Conservation (phyloP, 768 basidiomycete genomes). For the Termitomyces sp. region DNA sequence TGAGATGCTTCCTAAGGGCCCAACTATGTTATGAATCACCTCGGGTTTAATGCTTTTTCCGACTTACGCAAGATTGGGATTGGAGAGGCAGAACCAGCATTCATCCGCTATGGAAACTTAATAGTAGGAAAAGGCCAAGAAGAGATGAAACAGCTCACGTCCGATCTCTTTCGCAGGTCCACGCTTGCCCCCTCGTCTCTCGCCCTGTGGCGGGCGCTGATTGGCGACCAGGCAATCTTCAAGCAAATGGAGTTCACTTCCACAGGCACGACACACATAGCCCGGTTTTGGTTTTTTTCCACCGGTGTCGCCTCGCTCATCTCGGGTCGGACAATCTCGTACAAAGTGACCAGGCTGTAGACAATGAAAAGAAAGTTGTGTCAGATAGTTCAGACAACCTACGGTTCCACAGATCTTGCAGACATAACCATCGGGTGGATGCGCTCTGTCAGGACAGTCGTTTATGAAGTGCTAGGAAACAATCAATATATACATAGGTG, state of each 20-base stretch:
- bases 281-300: slow-evolving; percentile 79
- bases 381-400: slow-evolving; percentile 13
- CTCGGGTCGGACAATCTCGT: slow-evolving; percentile 82
- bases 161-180: slow-evolving; percentile 74
- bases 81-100: slow-evolving; percentile 98
- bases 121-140: background rate
- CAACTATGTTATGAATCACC: slow-evolving; percentile 7
- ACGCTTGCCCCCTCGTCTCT: slow-evolving; percentile 41
- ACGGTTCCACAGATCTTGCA: slow-evolving; percentile 84
- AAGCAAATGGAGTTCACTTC: slow-evolving; percentile 80
- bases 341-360: slow-evolving; percentile 76
- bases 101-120: slow-evolving; percentile 61
- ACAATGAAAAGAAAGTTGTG: slow-evolving; percentile 1
- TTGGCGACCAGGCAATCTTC: slow-evolving; percentile 81
- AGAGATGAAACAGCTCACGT: slow-evolving; percentile 47
- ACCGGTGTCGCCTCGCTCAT: slow-evolving; percentile 78
- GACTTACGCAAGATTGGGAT: slow-evolving; percentile 82
- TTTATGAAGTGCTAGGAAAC: slow-evolving; percentile 65
- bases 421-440: slow-evolving; percentile 80
- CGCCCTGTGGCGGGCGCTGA: slow-evolving; percentile 36
- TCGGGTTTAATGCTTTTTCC: background rate
- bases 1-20: slow-evolving; percentile 79
- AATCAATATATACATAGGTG: background rate
- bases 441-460: slow-evolving; percentile 69
- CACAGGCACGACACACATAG: slow-evolving; percentile 91